phyloP scores from a whole-genome alignment of 163 green algal genomes.

The Scenedesmus sp. region DNA sequence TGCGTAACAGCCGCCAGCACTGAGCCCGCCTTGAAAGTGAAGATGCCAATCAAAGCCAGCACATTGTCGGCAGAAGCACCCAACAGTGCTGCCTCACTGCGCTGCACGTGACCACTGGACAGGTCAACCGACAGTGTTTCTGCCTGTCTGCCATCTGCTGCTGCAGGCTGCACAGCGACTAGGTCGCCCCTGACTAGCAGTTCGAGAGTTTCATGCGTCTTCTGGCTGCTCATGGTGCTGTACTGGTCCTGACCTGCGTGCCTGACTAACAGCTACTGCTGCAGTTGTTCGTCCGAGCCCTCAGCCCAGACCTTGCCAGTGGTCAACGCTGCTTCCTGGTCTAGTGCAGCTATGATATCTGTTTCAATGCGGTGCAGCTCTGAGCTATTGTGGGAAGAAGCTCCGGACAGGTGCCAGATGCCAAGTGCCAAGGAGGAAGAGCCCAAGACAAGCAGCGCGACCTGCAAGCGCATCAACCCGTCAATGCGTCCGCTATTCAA shows the following conservation, averaged over 20 bases:
- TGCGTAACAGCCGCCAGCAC: conserved; percentile 45
- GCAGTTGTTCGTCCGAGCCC: background rate
- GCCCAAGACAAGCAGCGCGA: background rate
- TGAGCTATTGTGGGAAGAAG: background rate
- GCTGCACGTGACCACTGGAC: conserved; percentile 24
- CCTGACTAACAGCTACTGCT: conserved; percentile 7
- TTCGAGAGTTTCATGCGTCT: conserved; percentile 42
- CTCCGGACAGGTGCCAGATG: background rate
- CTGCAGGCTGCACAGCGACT: conserved; percentile 52
- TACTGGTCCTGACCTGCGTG: background rate
- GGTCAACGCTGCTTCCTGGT: conserved; percentile 35
- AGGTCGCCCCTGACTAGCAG: conserved; percentile 45
- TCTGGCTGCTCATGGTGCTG: background rate
- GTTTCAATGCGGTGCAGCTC: background rate
- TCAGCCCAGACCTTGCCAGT: conserved; percentile 36
- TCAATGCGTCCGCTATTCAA: background rate
- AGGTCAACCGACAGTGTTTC: conserved; percentile 66
- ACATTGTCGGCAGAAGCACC: background rate
- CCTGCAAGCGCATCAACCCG: background rate
- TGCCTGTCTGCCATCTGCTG: background rate
- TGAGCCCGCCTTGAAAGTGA: conserved; percentile 35
- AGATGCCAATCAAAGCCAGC: conserved; percentile 35
- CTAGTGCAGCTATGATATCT: conserved; percentile 37
- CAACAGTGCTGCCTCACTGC: conserved; percentile 5
- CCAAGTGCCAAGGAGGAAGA: background rate